Percentiles rank a stretch among this genome's conserved stretches.
Conservation (phyloP, 768 basidiomycete species). For the Lactarius hengduanensis region DNA sequence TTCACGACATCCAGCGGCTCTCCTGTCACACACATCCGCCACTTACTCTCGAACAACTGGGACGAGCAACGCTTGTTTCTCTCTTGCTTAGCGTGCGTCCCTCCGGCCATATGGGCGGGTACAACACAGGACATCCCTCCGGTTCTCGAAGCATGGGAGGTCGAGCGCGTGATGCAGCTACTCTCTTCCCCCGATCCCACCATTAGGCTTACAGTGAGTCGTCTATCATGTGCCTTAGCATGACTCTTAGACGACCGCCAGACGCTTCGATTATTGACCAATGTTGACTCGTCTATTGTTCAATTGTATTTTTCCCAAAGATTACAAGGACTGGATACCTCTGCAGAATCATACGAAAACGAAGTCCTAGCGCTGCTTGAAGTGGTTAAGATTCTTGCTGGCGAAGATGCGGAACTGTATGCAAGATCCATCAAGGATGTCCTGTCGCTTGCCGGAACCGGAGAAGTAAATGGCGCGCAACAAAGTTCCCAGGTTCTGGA, state of each 20-base stretch:
- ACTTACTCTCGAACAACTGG: slow-evolving; percentile 56
- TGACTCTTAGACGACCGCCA: slow-evolving; percentile 33
- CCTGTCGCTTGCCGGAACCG: slow-evolving; percentile 41
- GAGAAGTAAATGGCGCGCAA: slow-evolving; percentile 26
- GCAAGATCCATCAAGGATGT: slow-evolving; percentile 48
- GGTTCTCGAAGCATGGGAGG: slow-evolving; percentile 68
- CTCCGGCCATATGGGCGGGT: slow-evolving; percentile 68
- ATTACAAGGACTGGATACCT: slow-evolving; percentile 39
- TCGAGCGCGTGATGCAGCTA: slow-evolving; percentile 67
- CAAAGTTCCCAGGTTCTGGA: slow-evolving; percentile 50
- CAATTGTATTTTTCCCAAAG: slow-evolving; percentile 51
- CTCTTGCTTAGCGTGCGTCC: slow-evolving; percentile 57
- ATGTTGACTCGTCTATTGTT: slow-evolving; percentile 59
- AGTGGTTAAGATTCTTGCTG: slow-evolving; percentile 46
- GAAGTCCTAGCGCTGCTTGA: slow-evolving; percentile 52
- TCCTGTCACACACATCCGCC: slow-evolving; percentile 49
- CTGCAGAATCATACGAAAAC: slow-evolving; percentile 41
- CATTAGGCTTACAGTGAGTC: slow-evolving; percentile 57
- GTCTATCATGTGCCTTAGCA: background rate
- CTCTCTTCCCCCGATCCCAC: slow-evolving; percentile 57
- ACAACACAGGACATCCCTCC: slow-evolving; percentile 48
- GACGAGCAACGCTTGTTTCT: slow-evolving; percentile 70
- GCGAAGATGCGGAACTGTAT: slow-evolving; percentile 57
- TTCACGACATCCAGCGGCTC: slow-evolving; percentile 18
- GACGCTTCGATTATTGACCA: slow-evolving; percentile 58